Evolutionary conservation across 371 early-diverging fungal genomes (phyloP), one percentile per base, ranked within the genome.

Genomic region (Lichtheimia ramosa): DNA sequence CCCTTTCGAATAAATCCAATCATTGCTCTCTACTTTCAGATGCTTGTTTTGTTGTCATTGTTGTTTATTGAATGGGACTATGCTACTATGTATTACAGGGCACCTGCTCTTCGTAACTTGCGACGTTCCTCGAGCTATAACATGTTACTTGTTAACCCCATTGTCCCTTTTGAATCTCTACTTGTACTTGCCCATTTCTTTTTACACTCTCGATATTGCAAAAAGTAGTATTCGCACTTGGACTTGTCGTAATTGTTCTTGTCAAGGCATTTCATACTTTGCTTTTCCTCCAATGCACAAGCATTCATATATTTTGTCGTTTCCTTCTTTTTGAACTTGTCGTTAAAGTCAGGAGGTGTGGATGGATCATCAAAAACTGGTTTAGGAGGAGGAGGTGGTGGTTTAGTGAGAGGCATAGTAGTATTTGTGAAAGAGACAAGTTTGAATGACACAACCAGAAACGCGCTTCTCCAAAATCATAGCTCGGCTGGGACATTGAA

Each of bases 121-220:
- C 79, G 79, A 51, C 79, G 65, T 18, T 71, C 64, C 51, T 78
- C 75, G 50, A 70, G 66, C 79, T 78, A 57, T 6, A n/a, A n/a
- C 13, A 27, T 12, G 10, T 34, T 8, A 34, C 10, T 34, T 34
- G 34, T 34, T 34, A 34, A 8, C 8, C 34, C 2, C 34, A 5
- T 34, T 34, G 34, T 34, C 34, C 34, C n/a, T n/a, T 34, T 34
- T 34, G 34, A 34, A 34, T 34, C 34, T 8, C 8, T 34, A 34
- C 2, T 34, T 34, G 10, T 34, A 48, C 39, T 43, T 79, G 78
- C 85, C 88, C 88, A 88, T 76, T 83, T 78, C 74, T 83, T 84
- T 61, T 88, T 88, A 64, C 88, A 88, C 63, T 88, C 88, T 40
- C 74, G 66, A 55, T 86, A 88, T 43, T 83, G 81, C 61, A 82